These are phyloP conservation scores for Cyamopsis tetragonoloba DNA, from an alignment of 306 rosid genomes.

Conservation along the genomic window DNA sequence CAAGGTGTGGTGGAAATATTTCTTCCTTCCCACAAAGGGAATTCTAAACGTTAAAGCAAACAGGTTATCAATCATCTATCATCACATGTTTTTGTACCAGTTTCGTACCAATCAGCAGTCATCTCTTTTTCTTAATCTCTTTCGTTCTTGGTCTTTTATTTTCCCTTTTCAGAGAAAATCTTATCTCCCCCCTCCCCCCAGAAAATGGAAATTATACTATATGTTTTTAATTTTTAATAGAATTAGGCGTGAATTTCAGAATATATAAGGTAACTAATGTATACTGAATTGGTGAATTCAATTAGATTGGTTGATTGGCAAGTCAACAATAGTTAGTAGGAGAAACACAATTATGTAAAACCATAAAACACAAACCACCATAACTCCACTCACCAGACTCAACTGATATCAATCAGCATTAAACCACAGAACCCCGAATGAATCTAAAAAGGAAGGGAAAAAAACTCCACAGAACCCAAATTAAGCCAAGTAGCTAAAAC, in stretches of 20 bases:
- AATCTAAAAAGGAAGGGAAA: not conserved
- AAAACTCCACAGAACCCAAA: not conserved
- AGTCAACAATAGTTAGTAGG: not conserved
- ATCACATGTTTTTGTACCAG: too few species aligned
- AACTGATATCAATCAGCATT: not conserved
- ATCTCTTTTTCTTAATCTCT: too few species aligned
- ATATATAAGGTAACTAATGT: not conserved
- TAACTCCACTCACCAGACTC: not conserved
- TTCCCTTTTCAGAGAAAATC: too few species aligned
- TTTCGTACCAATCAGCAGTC: too few species aligned
- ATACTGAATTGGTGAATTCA: not conserved
- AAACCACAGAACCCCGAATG: conserved; percentile 8
- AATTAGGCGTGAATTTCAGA: not conserved
- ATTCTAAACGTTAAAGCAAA: too few species aligned
- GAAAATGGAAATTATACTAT: too few species aligned
- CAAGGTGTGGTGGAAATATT: too few species aligned
- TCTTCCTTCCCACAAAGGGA: too few species aligned
- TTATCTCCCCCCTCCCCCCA: too few species aligned
- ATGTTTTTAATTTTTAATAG: not conserved
- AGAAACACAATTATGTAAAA: not conserved
- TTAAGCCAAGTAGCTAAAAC: not conserved
- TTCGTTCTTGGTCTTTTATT: too few species aligned
- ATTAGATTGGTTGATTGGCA: not conserved
- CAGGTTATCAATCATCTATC: too few species aligned
- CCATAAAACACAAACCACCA: not conserved